Evolutionary conservation across 805 yeast species (phyloP), one percentile per base, ranked within the genome.

Genomic region (Saccharomyces jurei): DNA sequence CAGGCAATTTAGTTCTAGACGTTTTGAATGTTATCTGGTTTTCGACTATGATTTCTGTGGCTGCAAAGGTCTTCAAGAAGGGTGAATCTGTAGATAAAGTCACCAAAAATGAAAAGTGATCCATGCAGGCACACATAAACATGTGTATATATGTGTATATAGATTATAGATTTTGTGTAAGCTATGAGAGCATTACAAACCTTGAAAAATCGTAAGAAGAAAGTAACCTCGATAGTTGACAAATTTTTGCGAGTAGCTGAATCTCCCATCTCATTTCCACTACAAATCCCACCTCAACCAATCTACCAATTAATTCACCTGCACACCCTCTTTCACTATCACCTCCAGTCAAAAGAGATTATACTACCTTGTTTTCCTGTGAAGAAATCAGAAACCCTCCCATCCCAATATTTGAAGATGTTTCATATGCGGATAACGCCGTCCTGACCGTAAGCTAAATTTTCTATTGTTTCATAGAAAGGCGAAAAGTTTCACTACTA

Each of bases 1-100:
- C 81, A 58, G 66, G 73, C 51, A 89, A 90, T 68, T 54, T 81
- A 11, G 72, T 81, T 14, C 79, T 90, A 58, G 81, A 87, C 64
- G 57, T 71, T 6, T 76, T 90, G 65, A 90, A 90, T 68, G 68
- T 86, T 22, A 77, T 76, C 61, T 90, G 97, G 97, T 89, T 90
- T 71, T 68, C 77, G 56, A 85, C 85, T 63, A 90, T 90, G 97
- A 68, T 88, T 13, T 59, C 63, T 36, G 77, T 87, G 51, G 92
- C 92, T 6, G 65, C 64, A 49, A 77, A 76, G 66, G 74, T 78
- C 65, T 32, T 64, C 4, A 27, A 36, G 44, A 36, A 36, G 25
- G 44, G 44, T 22, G 22, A 36, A 17, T 17, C 25, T 17, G 44
- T 17, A 36, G 44, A 36, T 13, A 36, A 36, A 36, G 44, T 36